phyloP scores from a whole-genome alignment of 768 basidiomycete species.

The Chalciporus pseudorubinellus region DNA sequence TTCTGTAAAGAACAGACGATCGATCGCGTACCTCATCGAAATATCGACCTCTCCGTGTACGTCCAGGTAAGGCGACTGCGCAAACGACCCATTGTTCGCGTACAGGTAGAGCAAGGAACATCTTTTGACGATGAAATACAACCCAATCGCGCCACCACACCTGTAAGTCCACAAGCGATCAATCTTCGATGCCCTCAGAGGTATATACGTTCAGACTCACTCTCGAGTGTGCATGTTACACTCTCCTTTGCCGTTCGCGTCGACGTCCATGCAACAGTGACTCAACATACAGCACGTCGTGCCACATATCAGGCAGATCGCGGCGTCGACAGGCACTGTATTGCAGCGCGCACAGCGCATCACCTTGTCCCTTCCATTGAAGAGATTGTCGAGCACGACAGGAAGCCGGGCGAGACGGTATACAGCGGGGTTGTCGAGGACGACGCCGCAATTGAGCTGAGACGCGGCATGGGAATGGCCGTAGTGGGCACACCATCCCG shows the following conservation, averaged over 20 bases:
- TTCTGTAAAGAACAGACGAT: constrained; percentile 36
- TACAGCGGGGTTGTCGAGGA: constrained; percentile 76
- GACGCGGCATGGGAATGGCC: constrained; percentile 77
- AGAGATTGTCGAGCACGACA: constrained; percentile 76
- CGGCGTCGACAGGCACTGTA: constrained; percentile 79
- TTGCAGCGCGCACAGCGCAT: constrained; percentile 75
- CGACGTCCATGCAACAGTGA: constrained; percentile 80
- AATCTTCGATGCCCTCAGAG: too few species aligned
- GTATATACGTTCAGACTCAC: too few species aligned
- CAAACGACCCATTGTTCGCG: constrained; percentile 85
- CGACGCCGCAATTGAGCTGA: constrained; percentile 75
- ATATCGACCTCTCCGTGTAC: constrained; percentile 92
- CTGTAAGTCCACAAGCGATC: constrained; percentile 38
- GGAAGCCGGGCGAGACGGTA: constrained; percentile 87
- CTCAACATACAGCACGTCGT: constrained; percentile 85
- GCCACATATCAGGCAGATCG: constrained; percentile 91
- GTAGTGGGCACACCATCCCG: constrained; percentile 89
- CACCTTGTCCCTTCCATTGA: constrained; percentile 69
- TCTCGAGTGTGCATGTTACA: constrained; percentile 95
- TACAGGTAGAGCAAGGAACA: constrained; percentile 90
- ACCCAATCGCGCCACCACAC: constrained; percentile 84
- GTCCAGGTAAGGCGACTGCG: constrained; percentile 88
- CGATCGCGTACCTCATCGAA: constrained; percentile 68
- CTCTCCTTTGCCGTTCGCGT: constrained; percentile 66
- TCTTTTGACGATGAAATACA: constrained; percentile 90